Conservation (phyloP, 805 yeast genomes). For the Candida vartiovaarae region DNA sequence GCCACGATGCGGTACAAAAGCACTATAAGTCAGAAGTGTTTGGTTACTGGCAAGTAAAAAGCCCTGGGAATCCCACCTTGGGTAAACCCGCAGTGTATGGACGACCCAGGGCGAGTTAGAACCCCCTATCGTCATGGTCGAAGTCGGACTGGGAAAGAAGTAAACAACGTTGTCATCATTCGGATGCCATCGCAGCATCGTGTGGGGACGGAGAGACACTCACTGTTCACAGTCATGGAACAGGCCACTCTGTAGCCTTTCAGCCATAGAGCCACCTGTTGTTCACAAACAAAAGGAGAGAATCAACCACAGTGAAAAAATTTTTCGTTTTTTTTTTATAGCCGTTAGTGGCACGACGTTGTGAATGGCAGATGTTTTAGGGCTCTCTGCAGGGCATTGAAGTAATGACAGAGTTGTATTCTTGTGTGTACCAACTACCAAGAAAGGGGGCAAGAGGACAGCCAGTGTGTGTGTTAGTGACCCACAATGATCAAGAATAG, state of each 20-base stretch:
- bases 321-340: too few relatives aligned
- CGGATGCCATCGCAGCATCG: background rate
- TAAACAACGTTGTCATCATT: conserved; percentile 46
- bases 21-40: conserved; percentile 47
- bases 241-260: too few relatives aligned
- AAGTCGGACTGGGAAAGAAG: conserved; percentile 87
- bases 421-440: too few relatives aligned
- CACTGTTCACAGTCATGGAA: too few relatives aligned
- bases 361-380: background rate
- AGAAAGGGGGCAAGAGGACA: too few relatives aligned
- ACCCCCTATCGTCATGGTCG: conserved; percentile 90
- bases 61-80: conserved; percentile 31
- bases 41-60: conserved; percentile 82
- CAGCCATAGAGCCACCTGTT: too few relatives aligned
- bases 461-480: too few relatives aligned
- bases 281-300: too few relatives aligned
- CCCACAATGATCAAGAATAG: background rate
- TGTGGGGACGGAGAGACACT: too few relatives aligned
- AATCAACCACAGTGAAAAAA: too few relatives aligned
- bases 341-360: background rate
- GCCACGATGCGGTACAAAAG: conserved; percentile 1
- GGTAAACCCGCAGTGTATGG: background rate
- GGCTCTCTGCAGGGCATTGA: background rate
- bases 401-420: too few relatives aligned
- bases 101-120: conserved; percentile 24